Evolutionary conservation across 2,329 filamentous ascomycete species (phyloP).

Genomic region (Aspergillus udagawae): DNA sequence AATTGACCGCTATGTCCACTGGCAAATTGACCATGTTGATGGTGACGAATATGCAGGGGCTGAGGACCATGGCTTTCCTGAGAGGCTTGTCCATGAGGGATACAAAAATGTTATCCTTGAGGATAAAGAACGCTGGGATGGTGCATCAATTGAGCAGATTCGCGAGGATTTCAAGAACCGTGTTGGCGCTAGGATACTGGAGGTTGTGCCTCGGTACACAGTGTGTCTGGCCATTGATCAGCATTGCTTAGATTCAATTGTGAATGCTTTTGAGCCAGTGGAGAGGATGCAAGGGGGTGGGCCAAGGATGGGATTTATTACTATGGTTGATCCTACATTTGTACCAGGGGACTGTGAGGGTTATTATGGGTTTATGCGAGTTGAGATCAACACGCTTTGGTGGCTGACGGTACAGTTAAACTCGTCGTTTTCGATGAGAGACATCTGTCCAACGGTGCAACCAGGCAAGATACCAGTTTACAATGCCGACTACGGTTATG

Average conservation of each 20-base stretch:
- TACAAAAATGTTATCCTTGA: constrained; percentile 4
- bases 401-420: not conserved
- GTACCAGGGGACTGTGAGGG: not conserved
- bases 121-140: constrained; percentile 6
- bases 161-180: constrained; percentile 3
- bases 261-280: not conserved
- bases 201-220: not conserved
- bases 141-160: constrained; percentile 4
- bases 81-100: constrained; percentile 4
- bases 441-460: not conserved
- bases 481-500: not conserved
- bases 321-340: not conserved
- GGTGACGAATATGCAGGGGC: not conserved
- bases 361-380: constrained; percentile 1
- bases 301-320: not conserved
- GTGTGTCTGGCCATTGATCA: constrained; percentile 16
- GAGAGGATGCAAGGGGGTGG: not conserved
- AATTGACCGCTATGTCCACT: constrained; percentile 12
- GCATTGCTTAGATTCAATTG: not conserved
- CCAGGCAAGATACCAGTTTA: not conserved
- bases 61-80: not conserved
- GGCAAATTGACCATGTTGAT: constrained; percentile 5
- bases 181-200: not conserved
- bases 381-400: not conserved
- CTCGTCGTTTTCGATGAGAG: not conserved